Percentiles rank a stretch among this genome's conserved stretches.
Evolutionary conservation across 768 basidiomycete species (phyloP).

Genomic region (Auricularia auricula-judae): DNA sequence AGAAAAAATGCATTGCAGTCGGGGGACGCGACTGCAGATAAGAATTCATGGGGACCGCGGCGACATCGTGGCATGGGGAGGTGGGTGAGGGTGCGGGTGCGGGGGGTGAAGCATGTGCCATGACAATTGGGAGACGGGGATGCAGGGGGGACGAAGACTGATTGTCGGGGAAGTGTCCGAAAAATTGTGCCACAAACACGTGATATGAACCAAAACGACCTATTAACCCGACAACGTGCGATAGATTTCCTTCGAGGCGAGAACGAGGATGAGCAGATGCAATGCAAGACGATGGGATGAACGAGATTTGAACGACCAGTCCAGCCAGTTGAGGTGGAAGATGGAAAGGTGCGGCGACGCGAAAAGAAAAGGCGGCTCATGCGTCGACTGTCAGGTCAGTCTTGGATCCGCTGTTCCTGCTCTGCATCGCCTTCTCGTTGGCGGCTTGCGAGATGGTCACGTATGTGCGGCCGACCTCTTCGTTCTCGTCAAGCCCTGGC

Average conservation of each 20-base stretch:
- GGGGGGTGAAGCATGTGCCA: neutral
- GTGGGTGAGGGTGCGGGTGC: neutral
- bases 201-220: neutral
- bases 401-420: neutral
- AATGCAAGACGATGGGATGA: neutral
- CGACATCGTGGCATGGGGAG: neutral
- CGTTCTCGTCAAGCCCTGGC: constrained; percentile 51
- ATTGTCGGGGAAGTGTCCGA: neutral
- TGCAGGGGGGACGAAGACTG: neutral
- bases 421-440: constrained; percentile 31
- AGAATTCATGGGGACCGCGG: neutral
- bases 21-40: neutral
- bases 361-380: neutral
- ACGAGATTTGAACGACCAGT: neutral
- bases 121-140: neutral
- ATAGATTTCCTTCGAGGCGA: neutral
- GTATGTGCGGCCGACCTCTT: constrained; percentile 76
- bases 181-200: neutral
- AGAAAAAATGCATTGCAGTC: neutral
- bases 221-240: neutral
- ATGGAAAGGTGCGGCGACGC: neutral
- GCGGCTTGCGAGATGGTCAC: constrained; percentile 77
- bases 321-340: neutral
- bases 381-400: neutral
- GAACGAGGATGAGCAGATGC: neutral